phyloP scores from a whole-genome alignment of 169 alveolate genomes.

The Plasmodium ovale region DNA sequence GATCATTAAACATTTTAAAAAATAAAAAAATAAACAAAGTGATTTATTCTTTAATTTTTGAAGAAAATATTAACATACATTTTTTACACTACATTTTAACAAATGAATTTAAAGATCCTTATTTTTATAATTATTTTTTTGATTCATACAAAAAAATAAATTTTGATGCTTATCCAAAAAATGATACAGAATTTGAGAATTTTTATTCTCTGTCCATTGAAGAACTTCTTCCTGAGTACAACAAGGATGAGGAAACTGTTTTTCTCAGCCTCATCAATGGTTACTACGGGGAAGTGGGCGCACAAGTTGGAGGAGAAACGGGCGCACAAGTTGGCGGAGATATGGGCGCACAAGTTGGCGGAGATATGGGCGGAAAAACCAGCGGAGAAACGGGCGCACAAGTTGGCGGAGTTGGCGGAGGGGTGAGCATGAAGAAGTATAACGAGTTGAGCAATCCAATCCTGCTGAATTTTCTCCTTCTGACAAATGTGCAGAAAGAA shows the following conservation, averaged over 20 bases:
- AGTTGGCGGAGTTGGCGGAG: neutral
- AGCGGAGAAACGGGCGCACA: neutral
- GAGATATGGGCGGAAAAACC: neutral
- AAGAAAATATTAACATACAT: constrained; percentile 19
- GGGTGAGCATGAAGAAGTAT: neutral
- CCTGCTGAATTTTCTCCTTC: constrained; percentile 36
- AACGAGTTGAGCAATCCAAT: constrained; percentile 71
- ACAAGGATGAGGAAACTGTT: constrained; percentile 48
- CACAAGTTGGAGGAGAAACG: constrained; percentile 8
- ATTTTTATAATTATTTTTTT: constrained; percentile 45
- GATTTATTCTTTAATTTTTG: constrained; percentile 58
- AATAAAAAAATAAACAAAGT: constrained; percentile 45
- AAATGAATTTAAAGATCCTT: constrained; percentile 69
- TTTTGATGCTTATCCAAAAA: neutral
- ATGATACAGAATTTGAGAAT: constrained; percentile 62
- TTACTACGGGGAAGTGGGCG: neutral
- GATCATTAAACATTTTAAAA: constrained; percentile 50
- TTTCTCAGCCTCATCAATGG: constrained; percentile 1
- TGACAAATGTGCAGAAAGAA: constrained; percentile 70
- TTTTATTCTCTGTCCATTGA: constrained; percentile 52
- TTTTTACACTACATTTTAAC: constrained; percentile 43
- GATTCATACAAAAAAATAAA: constrained; percentile 46
- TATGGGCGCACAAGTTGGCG: neutral
- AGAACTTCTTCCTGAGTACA: constrained; percentile 36
- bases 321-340: neutral